These are phyloP conservation scores for Alternaria solani DNA, from an alignment of 2,329 filamentous ascomycete genomes.

Conservation along the genomic window DNA sequence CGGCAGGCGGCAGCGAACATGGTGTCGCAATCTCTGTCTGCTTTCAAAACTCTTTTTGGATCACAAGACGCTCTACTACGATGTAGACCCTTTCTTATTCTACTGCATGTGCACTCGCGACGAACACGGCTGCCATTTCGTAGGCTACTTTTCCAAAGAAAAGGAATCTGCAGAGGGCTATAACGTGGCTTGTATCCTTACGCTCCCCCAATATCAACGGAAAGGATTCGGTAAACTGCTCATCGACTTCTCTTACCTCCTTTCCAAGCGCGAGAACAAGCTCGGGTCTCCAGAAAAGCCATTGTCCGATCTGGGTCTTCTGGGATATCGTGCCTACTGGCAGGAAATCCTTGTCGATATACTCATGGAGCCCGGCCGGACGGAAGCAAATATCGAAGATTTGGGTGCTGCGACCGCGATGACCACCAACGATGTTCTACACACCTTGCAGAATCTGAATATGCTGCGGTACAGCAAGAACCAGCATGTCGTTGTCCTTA, in stretches of 20 bases:
- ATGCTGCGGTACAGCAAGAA: constrained; percentile 97
- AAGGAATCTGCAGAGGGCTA: constrained; percentile 97
- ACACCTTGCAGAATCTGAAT: constrained; percentile 90
- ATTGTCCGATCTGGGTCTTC: constrained; percentile 87
- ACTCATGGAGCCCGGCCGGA: constrained; percentile 69
- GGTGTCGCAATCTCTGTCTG: constrained; percentile 94
- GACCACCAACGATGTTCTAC: constrained; percentile 97
- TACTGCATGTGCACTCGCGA: constrained; percentile 95
- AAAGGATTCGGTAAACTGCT: constrained; percentile 92
- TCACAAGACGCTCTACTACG: constrained; percentile 98
- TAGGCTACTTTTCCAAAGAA: constrained; percentile 99
- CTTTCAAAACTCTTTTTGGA: constrained; percentile 96
- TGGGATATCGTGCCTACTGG: constrained; percentile 98
- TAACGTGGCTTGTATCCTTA: constrained; percentile 98
- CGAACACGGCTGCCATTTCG: constrained; percentile 89
- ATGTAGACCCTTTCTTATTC: constrained; percentile 98
- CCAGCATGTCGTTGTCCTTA: constrained; percentile 94
- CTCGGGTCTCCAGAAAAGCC: constrained; percentile 97
- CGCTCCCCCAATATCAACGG: constrained; percentile 92
- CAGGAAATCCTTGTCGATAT: constrained; percentile 91
- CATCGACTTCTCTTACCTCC: constrained; percentile 97
- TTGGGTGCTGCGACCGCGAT: constrained; percentile 83
- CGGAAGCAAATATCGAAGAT: constrained; percentile 83
- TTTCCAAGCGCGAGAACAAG: constrained; percentile 94
- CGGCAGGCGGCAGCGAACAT: constrained; percentile 89